Base-by-base conservation (phyloP, 176 grass and related monocot species). In the Ananas comosus region DNA sequence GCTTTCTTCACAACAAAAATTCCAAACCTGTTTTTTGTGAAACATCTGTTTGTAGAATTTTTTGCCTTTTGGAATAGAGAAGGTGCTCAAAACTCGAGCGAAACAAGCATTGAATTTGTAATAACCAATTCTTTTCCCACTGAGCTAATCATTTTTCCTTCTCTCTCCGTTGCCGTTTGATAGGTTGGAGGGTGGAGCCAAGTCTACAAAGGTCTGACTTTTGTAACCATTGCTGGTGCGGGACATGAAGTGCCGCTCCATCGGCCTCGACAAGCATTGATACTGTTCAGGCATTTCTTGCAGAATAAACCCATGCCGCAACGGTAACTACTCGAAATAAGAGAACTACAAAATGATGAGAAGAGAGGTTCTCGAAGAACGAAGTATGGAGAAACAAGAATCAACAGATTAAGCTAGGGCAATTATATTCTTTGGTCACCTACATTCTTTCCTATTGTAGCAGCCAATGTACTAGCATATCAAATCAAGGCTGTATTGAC, bases 131-230 rank as follows among this genome's bases (percentile, higher is more conserved):
- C 33, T 42, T 42, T 42, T 42, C 33, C 33, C 33, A 42, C 33
- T 19, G 10, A 68, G 2, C 53, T 21, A 50, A 42, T 14, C 3
- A 66, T 12, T 72, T 6, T 2, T 69, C 2, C 0, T 67, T 21
- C 57, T 70, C 25, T 56, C 11, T 75, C 10, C 74, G 27, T 70
- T 81, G n/a, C 57, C 12, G 11, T 68, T 67, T 58, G 27, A 70
- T 74, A 99, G 94, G 86, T 99, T 83, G 94, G 89, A 65, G 94
- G 94, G 11, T 90, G 89, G 87, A 93, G 84, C 72, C 94, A 99
- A 78, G 81, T 93, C 66, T 99, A 90, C 65, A 80, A 90, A 82
- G 94, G 94, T 75, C 75, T 99, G 70, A 90, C 87, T 10, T 84
- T 93, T 18, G 84, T 93, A 11, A 99, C 89, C 2, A 29, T 97